Base-by-base conservation (phyloP, 805 yeast genomes). In the Limtongozyma cylindracea region DNA sequence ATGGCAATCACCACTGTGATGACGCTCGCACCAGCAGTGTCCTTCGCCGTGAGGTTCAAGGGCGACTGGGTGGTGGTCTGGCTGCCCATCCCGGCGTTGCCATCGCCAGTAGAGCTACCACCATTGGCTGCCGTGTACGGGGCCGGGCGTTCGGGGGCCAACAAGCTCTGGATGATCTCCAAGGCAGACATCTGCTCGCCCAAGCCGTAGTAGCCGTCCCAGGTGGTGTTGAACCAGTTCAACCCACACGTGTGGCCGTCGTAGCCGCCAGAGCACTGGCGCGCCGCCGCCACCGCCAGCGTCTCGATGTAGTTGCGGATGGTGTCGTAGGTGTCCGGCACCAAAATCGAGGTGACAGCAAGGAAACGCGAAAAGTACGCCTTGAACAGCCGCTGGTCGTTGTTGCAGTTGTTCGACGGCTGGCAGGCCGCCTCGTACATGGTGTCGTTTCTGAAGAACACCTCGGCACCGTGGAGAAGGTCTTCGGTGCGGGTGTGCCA, bases 241-340 rank as follows among this genome's bases (percentile, higher is more conserved):
- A 59, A 39, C 16, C 84, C 88, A 51, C 91, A 73, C 0, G 95
- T 82, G 29, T 65, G 71, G 10, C 77, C 77, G 40, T 82, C 95
- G 4, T 45, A 27, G 34, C 94, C 95, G 34, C 84, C 88, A 10
- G 58, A 41, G 43, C 88, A 73, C 1, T 78, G 54, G 21, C 47
- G 42, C 2, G 80, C 80, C 6, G 78, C 82, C 3, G 61, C 82
- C 23, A 38, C 31, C 0, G 84, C 80, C 22, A 72, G 58, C 6
- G 15, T 13, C 6, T 6, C 15, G 15, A 13, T 13, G 16, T 18
- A 13, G 19, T 10, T 26, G 13, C 21, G 18, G 19, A 72, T 56
- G 3, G 38, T 35, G 18, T 44, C 56, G 15, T 39, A 34, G 4
- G 61, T 49, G 3, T 41, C 40, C 3, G 77, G 71, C 8, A 59